Percentiles rank a stretch among this genome's conserved stretches.
Evolutionary conservation across 2,329 filamentous ascomycete species (phyloP).

Genomic region (Cladosporium colombiae): DNA sequence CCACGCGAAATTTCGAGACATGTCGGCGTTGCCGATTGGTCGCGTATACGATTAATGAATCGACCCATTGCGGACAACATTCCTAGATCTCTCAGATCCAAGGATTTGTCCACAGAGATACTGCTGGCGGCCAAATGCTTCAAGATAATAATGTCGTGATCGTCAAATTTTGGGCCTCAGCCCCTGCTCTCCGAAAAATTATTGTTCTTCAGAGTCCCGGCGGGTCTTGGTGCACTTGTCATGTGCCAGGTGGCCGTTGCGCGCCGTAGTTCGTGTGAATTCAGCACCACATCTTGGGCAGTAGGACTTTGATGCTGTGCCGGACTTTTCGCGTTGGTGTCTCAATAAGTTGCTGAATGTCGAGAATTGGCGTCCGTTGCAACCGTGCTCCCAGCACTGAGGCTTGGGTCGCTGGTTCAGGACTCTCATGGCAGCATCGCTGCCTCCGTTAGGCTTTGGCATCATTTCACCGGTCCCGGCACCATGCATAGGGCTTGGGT

Average conservation of each 20-base stretch:
- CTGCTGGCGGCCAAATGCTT: neutral
- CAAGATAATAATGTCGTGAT: neutral
- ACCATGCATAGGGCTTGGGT: conserved; percentile 31
- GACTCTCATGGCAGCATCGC: conserved; percentile 36
- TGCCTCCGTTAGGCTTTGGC: conserved; percentile 23
- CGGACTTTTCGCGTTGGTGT: conserved; percentile 92
- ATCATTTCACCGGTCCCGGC: conserved; percentile 29
- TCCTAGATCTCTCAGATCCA: neutral
- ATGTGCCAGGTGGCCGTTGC: conserved; percentile 82
- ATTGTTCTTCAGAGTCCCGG: conserved; percentile 46
- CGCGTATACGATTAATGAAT: neutral
- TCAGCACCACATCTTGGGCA: conserved; percentile 91
- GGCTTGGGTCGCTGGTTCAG: conserved; percentile 67
- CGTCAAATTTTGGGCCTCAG: neutral
- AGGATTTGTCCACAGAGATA: neutral
- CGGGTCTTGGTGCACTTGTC: conserved; percentile 84
- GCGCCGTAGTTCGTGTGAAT: conserved; percentile 84
- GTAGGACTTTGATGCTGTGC: conserved; percentile 81
- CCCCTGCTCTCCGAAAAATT: neutral
- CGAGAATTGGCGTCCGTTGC: conserved; percentile 92
- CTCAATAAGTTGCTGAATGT: conserved; percentile 93
- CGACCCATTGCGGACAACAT: neutral
- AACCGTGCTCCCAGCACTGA: conserved; percentile 96
- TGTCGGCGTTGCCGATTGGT: conserved; percentile 1
- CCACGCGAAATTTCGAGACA: neutral